Evolutionary conservation across 805 yeast genomes (phyloP).

Genomic region (Cyberlindnera xishuangbannaensis): DNA sequence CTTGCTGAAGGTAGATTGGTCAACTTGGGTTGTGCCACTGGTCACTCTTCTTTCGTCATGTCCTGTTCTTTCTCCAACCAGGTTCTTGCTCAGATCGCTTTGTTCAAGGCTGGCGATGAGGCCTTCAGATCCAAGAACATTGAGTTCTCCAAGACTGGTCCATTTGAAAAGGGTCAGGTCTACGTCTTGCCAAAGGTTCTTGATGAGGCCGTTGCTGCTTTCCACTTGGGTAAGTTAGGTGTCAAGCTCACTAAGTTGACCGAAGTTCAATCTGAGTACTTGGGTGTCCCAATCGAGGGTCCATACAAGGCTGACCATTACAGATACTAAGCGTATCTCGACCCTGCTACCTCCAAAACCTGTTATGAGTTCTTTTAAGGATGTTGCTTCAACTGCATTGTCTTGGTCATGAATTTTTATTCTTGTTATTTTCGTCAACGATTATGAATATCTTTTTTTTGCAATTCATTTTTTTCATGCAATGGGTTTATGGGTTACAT

Average conservation of each 20-base stretch:
- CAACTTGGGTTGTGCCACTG: constrained; percentile 99
- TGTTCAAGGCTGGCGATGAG: constrained; percentile 81
- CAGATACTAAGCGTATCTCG: constrained; percentile 65
- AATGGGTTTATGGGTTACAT: not conserved
- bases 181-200: constrained; percentile 96
- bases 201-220: constrained; percentile 97
- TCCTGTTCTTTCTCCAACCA: constrained; percentile 99
- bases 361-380: not conserved
- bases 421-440: no score
- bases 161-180: constrained; percentile 79
- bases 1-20: constrained; percentile 99
- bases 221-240: constrained; percentile 93
- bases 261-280: constrained; percentile 84
- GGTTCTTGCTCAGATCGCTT: constrained; percentile 97
- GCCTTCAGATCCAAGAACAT: constrained; percentile 74
- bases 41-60: constrained; percentile 98
- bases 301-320: constrained; percentile 97
- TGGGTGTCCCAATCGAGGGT: constrained; percentile 87
- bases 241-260: constrained; percentile 77
- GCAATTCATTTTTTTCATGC: constrained; percentile 4
- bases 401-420: constrained; percentile 1
- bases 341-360: constrained; percentile 1
- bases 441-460: constrained; percentile 3
- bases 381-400: constrained; percentile 4
- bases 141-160: constrained; percentile 90